These are phyloP conservation scores for Adansonia madagascariensis DNA, from an alignment of 441 rosid genomes.

Conservation along the genomic window DNA sequence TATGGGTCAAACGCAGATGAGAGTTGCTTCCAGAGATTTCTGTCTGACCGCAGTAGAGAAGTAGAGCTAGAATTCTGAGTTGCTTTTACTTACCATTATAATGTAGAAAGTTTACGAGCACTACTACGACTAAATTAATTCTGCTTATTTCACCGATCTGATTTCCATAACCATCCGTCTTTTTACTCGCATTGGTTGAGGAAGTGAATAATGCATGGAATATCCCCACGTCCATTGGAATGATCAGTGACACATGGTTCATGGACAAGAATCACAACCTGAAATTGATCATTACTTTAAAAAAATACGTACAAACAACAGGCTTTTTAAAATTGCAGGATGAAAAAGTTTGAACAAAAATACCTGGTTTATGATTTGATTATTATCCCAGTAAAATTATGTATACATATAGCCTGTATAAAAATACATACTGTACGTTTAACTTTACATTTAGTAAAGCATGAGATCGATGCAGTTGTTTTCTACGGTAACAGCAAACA, in stretches of 20 bases:
- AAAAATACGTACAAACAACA: neutral
- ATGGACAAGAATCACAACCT: neutral
- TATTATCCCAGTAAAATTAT: constrained; percentile 9
- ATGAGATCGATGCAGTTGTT: neutral
- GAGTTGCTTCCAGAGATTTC: too few species aligned
- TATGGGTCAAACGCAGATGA: too few species aligned
- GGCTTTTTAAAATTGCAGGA: neutral
- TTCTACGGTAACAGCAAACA: constrained; percentile 8
- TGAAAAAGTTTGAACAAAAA: neutral
- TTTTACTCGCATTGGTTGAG: too few species aligned
- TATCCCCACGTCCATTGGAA: too few species aligned
- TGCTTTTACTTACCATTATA: neutral
- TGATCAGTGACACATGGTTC: neutral
- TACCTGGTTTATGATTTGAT: neutral
- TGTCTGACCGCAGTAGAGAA: neutral
- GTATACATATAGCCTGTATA: constrained; percentile 1
- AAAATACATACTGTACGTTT: neutral
- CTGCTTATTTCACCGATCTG: too few species aligned
- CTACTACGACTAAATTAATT: too few species aligned
- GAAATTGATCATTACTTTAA: constrained; percentile 1
- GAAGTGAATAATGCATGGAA: too few species aligned
- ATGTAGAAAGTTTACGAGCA: too few species aligned
- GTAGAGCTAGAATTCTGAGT: neutral
- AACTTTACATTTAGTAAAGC: neutral
- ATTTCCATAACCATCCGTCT: too few species aligned